Base-by-base conservation (phyloP, 805 yeast genomes). In the Candida vartiovaarae region DNA sequence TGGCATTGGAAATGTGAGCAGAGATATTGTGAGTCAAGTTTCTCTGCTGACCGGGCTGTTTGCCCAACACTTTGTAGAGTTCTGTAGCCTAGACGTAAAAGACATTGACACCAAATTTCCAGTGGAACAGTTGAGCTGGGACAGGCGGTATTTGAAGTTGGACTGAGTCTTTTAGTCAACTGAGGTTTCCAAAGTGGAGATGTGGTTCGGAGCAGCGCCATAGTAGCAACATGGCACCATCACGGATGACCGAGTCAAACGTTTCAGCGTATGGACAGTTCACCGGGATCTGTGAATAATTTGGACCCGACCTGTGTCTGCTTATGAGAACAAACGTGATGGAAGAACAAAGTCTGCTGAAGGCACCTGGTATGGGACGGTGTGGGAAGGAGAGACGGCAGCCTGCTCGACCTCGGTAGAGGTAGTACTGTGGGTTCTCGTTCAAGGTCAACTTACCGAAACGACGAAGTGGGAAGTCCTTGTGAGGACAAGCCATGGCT, bases 381-480 rank as follows among this genome's bases (percentile, higher is more conserved):
- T 76, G 64, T 84, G 86, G 11, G 89, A 79, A 48, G 95, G 95
- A 3, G 90, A 79, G 63, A 85, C 85, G 1, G 95, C 95, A 49
- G 82, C 84, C 62, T 85, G 93, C 64, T 85, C 95, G 44, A 84
- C 75, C 63, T 85, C 95, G 40, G 95, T 95, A 63, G 86, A 87
- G 20, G 67, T 80, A 88, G 66, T 87, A 88, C 65, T 76, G 70
- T 47, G 95, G 93, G 67, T 87, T 87, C 66, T 84, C 86, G 65
- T 87, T 83, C 63, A 87, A 66, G 2, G 78, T 79, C 52, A 87
- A 69, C 63, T 80, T 81, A 63, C 95, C 96, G 61, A 88, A 82
- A 64, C 80, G 80, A 65, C 95, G 78, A 68, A 88, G 66, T 59
- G 96, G 96, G 74, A 79, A 88, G 45, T 87, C 82, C 55, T 68